A percentile compares a stretch with the other conserved stretches of the same genome.
phyloP scores from a whole-genome alignment of 345 rosid species.

The Gossypium australe region DNA sequence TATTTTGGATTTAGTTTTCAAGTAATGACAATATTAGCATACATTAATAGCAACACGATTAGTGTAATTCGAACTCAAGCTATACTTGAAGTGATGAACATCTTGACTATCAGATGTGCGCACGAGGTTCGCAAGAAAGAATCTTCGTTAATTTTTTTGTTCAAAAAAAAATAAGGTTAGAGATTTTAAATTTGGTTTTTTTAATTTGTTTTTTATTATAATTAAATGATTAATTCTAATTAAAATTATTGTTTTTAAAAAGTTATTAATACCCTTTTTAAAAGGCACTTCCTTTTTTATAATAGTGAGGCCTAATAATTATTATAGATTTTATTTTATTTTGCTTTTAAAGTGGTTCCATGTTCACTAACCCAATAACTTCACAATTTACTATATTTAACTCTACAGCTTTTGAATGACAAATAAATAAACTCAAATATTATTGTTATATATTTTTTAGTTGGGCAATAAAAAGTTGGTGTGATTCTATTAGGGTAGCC shows the following conservation, averaged over 20 bases:
- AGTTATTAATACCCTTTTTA: too few relatives aligned
- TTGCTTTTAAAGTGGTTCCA: neutral
- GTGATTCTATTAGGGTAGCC: neutral
- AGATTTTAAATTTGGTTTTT: too few relatives aligned
- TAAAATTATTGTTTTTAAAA: too few relatives aligned
- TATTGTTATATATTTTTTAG: neutral
- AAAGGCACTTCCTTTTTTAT: too few relatives aligned
- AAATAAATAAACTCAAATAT: neutral
- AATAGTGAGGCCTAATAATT: neutral
- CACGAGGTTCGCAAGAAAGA: too few relatives aligned
- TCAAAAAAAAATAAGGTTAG: too few relatives aligned
- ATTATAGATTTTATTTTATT: neutral
- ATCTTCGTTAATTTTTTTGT: too few relatives aligned
- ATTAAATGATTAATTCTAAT: too few relatives aligned
- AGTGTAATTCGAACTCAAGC: too few relatives aligned
- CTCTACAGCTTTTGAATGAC: neutral
- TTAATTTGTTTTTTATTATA: too few relatives aligned
- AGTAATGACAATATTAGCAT: neutral
- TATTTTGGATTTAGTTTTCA: neutral
- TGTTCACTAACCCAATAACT: neutral
- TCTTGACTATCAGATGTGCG: rapidly evolving
- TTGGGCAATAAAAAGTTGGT: neutral
- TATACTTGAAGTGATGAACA: too few relatives aligned
- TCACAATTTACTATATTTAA: neutral
- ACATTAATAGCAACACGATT: neutral